These are phyloP conservation scores for Sodiomyces alkalinus DNA, from an alignment of 2,329 filamentous ascomycete genomes.

Conservation along the genomic window DNA sequence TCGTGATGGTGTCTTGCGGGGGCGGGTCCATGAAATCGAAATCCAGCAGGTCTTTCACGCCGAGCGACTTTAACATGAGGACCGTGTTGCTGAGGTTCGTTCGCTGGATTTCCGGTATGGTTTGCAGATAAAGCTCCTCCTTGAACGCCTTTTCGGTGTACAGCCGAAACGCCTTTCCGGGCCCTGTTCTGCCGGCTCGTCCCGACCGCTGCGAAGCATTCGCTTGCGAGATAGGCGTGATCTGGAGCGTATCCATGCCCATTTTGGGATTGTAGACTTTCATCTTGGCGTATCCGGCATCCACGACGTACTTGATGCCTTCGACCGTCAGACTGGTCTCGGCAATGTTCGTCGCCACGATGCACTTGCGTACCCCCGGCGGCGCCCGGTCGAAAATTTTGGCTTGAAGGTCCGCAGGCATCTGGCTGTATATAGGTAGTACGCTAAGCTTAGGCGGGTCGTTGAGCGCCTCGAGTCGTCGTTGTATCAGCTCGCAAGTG, in stretches of 20 bases:
- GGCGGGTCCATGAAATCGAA: slow-evolving; percentile 99
- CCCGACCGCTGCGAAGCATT: slow-evolving; percentile 90
- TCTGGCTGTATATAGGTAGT: slow-evolving; percentile 95
- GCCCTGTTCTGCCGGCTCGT: slow-evolving; percentile 83
- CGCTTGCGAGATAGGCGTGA: slow-evolving; percentile 93
- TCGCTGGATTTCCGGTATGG: slow-evolving; percentile 93
- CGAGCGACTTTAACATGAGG: slow-evolving; percentile 81
- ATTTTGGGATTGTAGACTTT: slow-evolving; percentile 98
- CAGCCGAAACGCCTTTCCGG: slow-evolving; percentile 86
- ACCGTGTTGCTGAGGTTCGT: slow-evolving; percentile 95
- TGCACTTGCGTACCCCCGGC: slow-evolving; percentile 87
- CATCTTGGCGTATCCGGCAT: slow-evolving; percentile 89
- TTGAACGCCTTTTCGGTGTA: slow-evolving; percentile 92
- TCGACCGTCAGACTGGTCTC: slow-evolving; percentile 97
- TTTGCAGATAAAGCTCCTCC: slow-evolving; percentile 91
- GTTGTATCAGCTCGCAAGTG: slow-evolving; percentile 84
- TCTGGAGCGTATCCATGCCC: slow-evolving; percentile 98
- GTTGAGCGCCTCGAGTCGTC: slow-evolving; percentile 75
- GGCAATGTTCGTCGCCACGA: slow-evolving; percentile 96
- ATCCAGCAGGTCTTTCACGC: slow-evolving; percentile 84
- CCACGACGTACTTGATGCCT: slow-evolving; percentile 98
- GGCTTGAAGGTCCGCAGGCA: slow-evolving; percentile 94
- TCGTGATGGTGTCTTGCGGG: slow-evolving; percentile 93
- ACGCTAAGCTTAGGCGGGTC: slow-evolving; percentile 92
- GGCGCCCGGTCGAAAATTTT: slow-evolving; percentile 92